Evolutionary conservation across 345 rosid genomes (phyloP).

Genomic region (Corymbia maculata): DNA sequence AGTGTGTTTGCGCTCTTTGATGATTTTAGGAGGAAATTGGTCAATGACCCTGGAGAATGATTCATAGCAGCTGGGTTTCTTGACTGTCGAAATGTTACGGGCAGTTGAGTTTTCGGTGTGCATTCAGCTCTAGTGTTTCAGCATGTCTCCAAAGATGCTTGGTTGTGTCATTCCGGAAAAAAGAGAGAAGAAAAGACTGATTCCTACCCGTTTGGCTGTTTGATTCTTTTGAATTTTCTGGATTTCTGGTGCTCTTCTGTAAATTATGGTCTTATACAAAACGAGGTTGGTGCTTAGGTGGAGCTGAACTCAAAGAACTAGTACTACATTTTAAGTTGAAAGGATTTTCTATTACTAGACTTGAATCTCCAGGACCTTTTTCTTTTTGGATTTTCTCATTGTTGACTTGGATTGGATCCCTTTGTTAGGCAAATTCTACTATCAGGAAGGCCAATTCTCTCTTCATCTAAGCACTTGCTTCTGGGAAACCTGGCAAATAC

Average conservation of each 20-base stretch:
- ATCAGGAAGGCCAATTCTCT: not conserved
- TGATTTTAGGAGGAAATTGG: not conserved
- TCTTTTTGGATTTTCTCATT: not conserved
- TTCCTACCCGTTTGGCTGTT: not conserved
- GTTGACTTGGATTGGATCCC: not conserved
- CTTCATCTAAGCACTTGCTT: not conserved
- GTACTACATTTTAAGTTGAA: not conserved
- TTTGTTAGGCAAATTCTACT: conserved; percentile 5
- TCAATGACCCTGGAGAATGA: not conserved
- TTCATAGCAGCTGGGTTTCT: not conserved
- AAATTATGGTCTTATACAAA: not conserved
- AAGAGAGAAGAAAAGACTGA: not conserved
- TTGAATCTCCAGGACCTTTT: not conserved
- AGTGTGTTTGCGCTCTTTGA: not conserved
- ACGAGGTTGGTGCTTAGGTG: not conserved
- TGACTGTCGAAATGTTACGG: not conserved
- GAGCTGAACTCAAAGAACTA: not conserved
- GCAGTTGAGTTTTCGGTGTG: not conserved
- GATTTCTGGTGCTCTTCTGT: not conserved
- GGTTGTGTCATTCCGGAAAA: not conserved
- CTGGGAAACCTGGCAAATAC: conserved; percentile 2
- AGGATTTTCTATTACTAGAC: not conserved
- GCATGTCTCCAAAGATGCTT: not conserved
- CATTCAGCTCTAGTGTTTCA: not conserved
- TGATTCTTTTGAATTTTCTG: not conserved